Evolutionary conservation across 1,284 basidiomycete genomes (phyloP).

Genomic region (Golubevia sp.): DNA sequence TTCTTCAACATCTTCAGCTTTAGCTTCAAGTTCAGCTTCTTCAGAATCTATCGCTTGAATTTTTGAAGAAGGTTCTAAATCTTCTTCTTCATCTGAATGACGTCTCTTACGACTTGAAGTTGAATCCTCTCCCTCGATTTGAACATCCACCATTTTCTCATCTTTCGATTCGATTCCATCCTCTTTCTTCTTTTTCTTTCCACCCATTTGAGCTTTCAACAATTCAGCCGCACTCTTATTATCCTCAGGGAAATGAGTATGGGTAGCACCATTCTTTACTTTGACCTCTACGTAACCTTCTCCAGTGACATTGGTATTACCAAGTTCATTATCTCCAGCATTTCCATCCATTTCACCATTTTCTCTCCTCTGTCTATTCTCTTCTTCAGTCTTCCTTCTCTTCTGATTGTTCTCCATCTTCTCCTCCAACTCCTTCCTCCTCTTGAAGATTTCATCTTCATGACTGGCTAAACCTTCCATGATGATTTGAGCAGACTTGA

Average conservation of each 20-base stretch:
- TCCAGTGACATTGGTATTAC: slow-evolving; percentile 74
- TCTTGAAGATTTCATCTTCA: slow-evolving; percentile 95
- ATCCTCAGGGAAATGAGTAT: slow-evolving; percentile 86
- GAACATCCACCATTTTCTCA: slow-evolving; percentile 4
- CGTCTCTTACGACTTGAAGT: neutral
- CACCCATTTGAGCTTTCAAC: slow-evolving; percentile 85
- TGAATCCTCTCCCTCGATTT: neutral
- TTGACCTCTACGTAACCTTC: slow-evolving; percentile 51
- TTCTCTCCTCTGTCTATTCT: neutral
- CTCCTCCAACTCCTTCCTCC: slow-evolving; percentile 72
- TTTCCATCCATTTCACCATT: slow-evolving; percentile 1
- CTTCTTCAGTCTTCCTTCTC: slow-evolving; percentile 13
- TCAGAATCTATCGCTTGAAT: neutral
- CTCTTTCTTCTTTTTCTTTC: slow-evolving; percentile 64
- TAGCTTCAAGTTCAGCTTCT: slow-evolving; percentile 31
- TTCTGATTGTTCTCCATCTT: slow-evolving; percentile 13
- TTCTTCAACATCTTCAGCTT: slow-evolving; percentile 65
- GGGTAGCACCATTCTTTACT: slow-evolving; percentile 66
- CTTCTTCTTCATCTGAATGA: neutral
- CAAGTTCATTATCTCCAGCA: slow-evolving; percentile 10
- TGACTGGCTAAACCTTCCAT: slow-evolving; percentile 87
- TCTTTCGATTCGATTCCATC: slow-evolving; percentile 22
- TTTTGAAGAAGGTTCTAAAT: neutral
- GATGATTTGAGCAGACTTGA: slow-evolving; percentile 86
- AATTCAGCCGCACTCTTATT: slow-evolving; percentile 94